Base-by-base conservation (phyloP, 805 yeast genomes). In the Ogataea populi-albae region DNA sequence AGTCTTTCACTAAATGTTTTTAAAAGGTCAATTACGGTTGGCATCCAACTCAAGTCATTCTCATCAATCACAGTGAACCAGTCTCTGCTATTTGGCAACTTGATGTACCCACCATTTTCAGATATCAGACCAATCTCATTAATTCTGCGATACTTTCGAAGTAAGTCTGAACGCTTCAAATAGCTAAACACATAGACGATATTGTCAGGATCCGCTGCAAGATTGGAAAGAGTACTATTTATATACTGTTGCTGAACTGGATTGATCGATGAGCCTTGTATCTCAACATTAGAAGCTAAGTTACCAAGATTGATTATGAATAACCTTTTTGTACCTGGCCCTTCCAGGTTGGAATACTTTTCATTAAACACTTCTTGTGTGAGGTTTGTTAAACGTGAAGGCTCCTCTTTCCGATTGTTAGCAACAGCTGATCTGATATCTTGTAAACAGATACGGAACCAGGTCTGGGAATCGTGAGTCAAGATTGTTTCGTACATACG, bases 71-170 rank as follows among this genome's bases (percentile, higher is more conserved):
- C 66, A 2, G 82, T 69, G 31, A 73, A 61, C 95, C 95, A 86
- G 9, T 66, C 60, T 11, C 66, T 59, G 18, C 65, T 46, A 15
- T 74, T 69, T 11, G 72, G 71, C 14, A 77, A 51, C 55, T 74
- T 79, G 22, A 91, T 69, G 50, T 74, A 86, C 0, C 87, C 94
- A 23, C 98, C 98, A 54, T 82, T 81, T 59, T 89, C 98, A 1
- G 96, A 95, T 44, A 91, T 79, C 34, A 91, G 65, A 0, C 97
- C 97, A 20, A 89, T 52, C 26, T 76, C 75, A 1, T 82, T 76
- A 4, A 78, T 71, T 46, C 86, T 72, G 14, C 81, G 69, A 62
- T 81, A 88, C 35, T 77, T 62, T 36, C 85, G 68, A 42, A 82
- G 85, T 52, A 89, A 62, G 26, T 80, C 85, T 2, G 69, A 59